phyloP scores from a whole-genome alignment of 345 rosid species.

The Lepidium aucheri region DNA sequence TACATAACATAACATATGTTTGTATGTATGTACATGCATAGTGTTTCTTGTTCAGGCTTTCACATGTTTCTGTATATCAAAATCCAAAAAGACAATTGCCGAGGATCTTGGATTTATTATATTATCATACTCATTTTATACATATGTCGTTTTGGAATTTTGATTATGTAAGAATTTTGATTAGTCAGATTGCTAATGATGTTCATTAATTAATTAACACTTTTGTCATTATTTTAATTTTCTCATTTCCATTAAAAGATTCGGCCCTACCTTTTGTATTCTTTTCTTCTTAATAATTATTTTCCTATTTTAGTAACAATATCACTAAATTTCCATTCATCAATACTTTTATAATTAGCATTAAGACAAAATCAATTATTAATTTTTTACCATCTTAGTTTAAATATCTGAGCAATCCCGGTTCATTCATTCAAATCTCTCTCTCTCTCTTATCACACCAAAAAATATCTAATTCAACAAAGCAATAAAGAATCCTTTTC shows the following conservation, averaged over 20 bases:
- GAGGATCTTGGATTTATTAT: constrained; percentile 13
- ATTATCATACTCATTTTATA: constrained; percentile 1
- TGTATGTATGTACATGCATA: not conserved
- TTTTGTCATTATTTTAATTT: not conserved
- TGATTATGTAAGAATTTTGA: constrained; percentile 3
- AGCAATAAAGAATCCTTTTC: constrained; percentile 38
- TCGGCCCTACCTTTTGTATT: constrained; percentile 16
- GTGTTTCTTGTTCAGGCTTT: constrained; percentile 16
- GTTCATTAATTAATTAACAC: not conserved
- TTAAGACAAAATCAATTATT: not conserved
- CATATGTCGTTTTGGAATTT: not conserved
- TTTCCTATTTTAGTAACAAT: constrained; percentile 25
- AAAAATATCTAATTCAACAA: constrained; percentile 42
- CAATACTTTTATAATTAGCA: not conserved
- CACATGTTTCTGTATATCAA: constrained; percentile 20
- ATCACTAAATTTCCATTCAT: not conserved
- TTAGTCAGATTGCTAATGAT: constrained; percentile 13
- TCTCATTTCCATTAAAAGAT: constrained; percentile 14
- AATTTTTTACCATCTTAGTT: constrained; percentile 25
- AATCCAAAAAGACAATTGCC: constrained; percentile 23
- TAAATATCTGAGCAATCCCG: constrained; percentile 71
- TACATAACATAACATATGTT: not conserved
- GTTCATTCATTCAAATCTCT: constrained; percentile 59
- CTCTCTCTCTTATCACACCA: constrained; percentile 23
- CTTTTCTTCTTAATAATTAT: constrained; percentile 10